These are phyloP conservation scores for Yamadazyma phyllophila DNA, from an alignment of 805 yeast species.

Conservation along the genomic window DNA sequence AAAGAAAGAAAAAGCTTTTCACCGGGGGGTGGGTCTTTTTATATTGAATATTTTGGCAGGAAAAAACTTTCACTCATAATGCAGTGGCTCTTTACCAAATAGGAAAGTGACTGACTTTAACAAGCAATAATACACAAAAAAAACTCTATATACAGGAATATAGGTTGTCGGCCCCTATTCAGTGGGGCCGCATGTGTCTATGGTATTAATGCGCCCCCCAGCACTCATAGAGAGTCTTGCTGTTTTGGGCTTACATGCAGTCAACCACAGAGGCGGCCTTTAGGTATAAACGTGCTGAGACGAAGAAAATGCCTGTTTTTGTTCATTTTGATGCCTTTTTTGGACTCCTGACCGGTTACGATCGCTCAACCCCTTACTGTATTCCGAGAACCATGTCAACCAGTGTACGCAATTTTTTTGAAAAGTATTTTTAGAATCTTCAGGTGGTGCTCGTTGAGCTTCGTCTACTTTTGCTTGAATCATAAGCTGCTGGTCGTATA, in stretches of 20 bases:
- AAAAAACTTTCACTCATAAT: background rate
- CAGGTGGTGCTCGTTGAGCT: too few relatives aligned
- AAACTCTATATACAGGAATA: background rate
- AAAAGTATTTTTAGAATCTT: too few relatives aligned
- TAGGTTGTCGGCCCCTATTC: background rate
- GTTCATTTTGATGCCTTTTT: background rate
- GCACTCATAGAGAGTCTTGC: background rate
- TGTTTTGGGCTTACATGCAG: background rate
- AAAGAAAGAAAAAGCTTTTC: slow-evolving; percentile 1
- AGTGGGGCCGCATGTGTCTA: background rate
- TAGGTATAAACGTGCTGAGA: background rate
- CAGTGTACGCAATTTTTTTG: too few relatives aligned
- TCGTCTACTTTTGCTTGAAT: too few relatives aligned
- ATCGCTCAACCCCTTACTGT: background rate
- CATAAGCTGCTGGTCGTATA: too few relatives aligned
- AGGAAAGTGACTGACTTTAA: slow-evolving; percentile 4
- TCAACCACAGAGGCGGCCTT: background rate
- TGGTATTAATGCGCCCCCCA: background rate
- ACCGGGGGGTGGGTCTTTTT: slow-evolving; percentile 1
- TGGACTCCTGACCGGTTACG: background rate
- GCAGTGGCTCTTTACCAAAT: slow-evolving; percentile 2
- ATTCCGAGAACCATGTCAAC: background rate
- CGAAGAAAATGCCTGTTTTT: background rate
- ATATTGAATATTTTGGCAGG: background rate
- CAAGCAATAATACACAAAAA: background rate